Percentiles rank a stretch among this genome's conserved stretches.
Conservation (phyloP, 2,329 filamentous ascomycete species). For the Aspergillus candidus region DNA sequence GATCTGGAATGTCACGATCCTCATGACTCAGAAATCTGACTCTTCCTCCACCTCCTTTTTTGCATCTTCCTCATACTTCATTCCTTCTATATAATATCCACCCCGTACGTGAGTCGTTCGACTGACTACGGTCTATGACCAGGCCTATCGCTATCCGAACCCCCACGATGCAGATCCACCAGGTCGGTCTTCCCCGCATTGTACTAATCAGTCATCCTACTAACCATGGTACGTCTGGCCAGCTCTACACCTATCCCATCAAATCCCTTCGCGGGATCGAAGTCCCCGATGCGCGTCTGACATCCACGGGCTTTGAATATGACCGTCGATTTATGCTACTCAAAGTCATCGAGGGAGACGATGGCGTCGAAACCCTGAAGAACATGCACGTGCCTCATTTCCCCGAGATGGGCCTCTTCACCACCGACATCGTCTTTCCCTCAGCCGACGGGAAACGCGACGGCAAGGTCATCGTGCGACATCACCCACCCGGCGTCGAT, state of each 20-base stretch:
- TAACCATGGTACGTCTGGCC: neutral
- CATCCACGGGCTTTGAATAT: conserved; percentile 56
- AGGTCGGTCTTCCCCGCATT: conserved; percentile 18
- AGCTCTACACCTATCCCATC: conserved; percentile 69
- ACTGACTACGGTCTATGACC: too few relatives aligned
- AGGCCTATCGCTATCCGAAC: conserved; percentile 10
- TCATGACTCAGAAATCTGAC: too few relatives aligned
- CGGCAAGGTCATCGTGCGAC: conserved; percentile 39
- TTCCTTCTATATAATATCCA: too few relatives aligned
- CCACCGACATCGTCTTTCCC: conserved; percentile 47
- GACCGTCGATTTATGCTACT: conserved; percentile 68
- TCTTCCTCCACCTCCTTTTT: too few relatives aligned
- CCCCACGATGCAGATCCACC: conserved; percentile 34
- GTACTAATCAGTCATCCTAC: neutral
- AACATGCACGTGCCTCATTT: conserved; percentile 57
- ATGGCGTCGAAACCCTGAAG: conserved; percentile 27
- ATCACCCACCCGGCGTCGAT: conserved; percentile 22
- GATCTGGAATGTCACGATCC: too few relatives aligned
- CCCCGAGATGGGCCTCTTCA: conserved; percentile 59
- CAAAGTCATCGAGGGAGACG: conserved; percentile 37
- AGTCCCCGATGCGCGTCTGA: conserved; percentile 50
- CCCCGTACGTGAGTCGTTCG: too few relatives aligned
- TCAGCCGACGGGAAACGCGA: conserved; percentile 9
- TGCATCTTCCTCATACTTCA: too few relatives aligned
- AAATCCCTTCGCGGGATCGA: conserved; percentile 62